Percentiles rank a stretch among this genome's conserved stretches.
These are phyloP conservation scores for Salicornia ramosissima DNA, from an alignment of 148 eudicot species.

Conservation along the genomic window DNA sequence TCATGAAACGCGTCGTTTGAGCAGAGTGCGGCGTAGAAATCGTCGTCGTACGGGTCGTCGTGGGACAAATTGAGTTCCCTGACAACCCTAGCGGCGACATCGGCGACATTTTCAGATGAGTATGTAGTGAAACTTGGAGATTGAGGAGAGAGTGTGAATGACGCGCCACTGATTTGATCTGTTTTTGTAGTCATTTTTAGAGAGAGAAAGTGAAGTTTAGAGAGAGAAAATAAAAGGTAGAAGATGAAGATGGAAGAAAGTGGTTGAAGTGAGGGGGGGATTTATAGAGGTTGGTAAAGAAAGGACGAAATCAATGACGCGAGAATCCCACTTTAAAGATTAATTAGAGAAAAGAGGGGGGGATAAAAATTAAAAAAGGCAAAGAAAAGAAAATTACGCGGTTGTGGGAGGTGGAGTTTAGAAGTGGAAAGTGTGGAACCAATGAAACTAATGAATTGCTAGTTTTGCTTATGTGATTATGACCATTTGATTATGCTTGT, in stretches of 20 bases:
- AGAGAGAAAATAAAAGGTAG: background rate
- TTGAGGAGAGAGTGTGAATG: conserved; percentile 17
- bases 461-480: background rate
- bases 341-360: background rate
- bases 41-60: conserved; percentile 20
- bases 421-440: background rate
- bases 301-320: conserved; percentile 22
- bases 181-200: conserved; percentile 8
- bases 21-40: conserved; percentile 13
- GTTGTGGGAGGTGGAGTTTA: background rate
- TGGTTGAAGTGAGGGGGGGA: conserved; percentile 2
- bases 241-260: background rate
- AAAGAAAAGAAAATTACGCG: background rate
- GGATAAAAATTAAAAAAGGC: background rate
- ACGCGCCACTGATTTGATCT: conserved; percentile 15
- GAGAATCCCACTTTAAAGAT: background rate
- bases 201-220: background rate
- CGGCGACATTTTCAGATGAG: conserved; percentile 35
- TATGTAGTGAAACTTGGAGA: conserved; percentile 39
- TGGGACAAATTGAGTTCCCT: conserved; percentile 27
- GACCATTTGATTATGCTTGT: background rate
- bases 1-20: conserved; percentile 10
- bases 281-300: conserved; percentile 11
- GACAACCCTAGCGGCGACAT: conserved; percentile 48
- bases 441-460: background rate